Conservation (phyloP, 2,329 filamentous ascomycete species). For the Trichoderma sp. region DNA sequence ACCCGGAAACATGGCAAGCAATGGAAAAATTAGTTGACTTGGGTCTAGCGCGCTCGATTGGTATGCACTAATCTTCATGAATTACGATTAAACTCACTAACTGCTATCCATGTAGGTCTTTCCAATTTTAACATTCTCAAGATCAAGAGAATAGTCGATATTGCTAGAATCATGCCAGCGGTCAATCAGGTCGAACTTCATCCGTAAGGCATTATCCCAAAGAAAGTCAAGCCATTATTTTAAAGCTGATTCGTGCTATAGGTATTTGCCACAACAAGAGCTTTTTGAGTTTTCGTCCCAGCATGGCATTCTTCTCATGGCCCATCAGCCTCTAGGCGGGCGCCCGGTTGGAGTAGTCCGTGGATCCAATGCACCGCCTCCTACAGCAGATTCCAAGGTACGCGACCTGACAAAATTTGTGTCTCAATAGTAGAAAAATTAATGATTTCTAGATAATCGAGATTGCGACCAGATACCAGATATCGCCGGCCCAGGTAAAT, state of each 20-base stretch:
- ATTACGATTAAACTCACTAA: not conserved
- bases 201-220: not conserved
- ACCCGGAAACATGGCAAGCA: conserved; percentile 14
- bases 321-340: conserved; percentile 7
- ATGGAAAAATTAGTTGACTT: conserved; percentile 9
- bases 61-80: not conserved
- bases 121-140: conserved; percentile 20
- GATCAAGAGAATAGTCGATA: not conserved
- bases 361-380: conserved; percentile 1
- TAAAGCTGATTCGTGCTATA: not conserved
- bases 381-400: conserved; percentile 1
- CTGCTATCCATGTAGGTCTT: not conserved
- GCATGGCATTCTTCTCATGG: conserved; percentile 5
- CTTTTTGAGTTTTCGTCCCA: conserved; percentile 2
- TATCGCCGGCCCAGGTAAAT: conserved; percentile 8
- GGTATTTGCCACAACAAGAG: conserved; percentile 9
- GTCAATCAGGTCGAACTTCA: conserved; percentile 16
- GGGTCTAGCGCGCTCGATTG: conserved; percentile 2
- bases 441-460: not conserved
- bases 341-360: conserved; percentile 1
- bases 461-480: not conserved
- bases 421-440: not conserved
- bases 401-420: not conserved
- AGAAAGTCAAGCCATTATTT: not conserved
- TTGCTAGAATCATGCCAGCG: not conserved